Base-by-base conservation (phyloP, 805 yeast genomes). In the Candida pseudofarinosa region DNA sequence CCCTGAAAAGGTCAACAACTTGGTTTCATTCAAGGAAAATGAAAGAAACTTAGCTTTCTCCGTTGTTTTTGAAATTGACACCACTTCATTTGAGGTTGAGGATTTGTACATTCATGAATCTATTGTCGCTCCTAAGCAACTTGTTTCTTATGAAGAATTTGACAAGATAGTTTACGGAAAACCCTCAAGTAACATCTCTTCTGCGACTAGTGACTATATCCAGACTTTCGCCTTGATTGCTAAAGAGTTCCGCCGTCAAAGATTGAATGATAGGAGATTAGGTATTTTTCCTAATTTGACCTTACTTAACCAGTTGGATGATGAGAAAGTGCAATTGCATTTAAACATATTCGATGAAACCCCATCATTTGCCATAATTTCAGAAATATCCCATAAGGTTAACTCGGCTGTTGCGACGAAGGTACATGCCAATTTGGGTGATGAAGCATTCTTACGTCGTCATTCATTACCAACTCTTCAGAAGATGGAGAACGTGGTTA, bases 381-480 rank as follows among this genome's bases (percentile, higher is more conserved):
- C 83, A 37, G 98, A 93, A 63, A 73, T 93, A 26, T 77, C 81
- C 54, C 81, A 84, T 53, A 86, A 82, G 59, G 95, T 84, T 3
- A 91, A 93, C 63, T 72, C 80, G 35, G 87, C 95, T 1, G 81
- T 93, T 42, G 99, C 98, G 1, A 86, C 88, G 49, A 80, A 77
- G 53, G 67, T 85, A 13, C 84, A 84, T 54, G 79, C 91, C 1
- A 77, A 75, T 3, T 69, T 91, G 33, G 97, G 97, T 0, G 89
- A 85, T 50, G 63, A 72, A 40, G 87, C 98, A 0, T 77, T 93
- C 36, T 76, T 93, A 55, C 83, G 98, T 64, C 85, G 95, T 58
- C 96, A 90, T 52, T 76, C 86, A 2, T 79, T 85, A 49, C 99
- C 99, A 19, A 80, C 91, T 3, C 68, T 83, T 44, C 83, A 82